Percentiles rank a stretch among this genome's conserved stretches.
These are phyloP conservation scores for Leccinum boreale DNA, from an alignment of 768 basidiomycete genomes.

Conservation along the genomic window DNA sequence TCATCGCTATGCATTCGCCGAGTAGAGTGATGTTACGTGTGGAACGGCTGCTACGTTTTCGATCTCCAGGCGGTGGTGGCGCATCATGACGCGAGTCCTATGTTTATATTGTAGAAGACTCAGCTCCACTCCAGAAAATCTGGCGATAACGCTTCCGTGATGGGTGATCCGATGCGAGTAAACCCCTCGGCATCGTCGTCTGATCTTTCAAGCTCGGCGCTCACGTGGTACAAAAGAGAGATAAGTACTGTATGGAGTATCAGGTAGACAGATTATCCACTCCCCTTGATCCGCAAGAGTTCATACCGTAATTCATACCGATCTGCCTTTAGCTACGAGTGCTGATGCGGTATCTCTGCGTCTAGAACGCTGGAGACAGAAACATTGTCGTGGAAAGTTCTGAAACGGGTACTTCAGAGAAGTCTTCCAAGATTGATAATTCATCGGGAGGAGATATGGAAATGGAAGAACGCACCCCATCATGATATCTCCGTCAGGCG, in stretches of 20 bases:
- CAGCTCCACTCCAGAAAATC: slow-evolving; percentile 42
- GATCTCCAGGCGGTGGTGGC: slow-evolving; percentile 44
- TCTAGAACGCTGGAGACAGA: slow-evolving; percentile 70
- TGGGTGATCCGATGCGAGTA: slow-evolving; percentile 33
- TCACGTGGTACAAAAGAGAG: slow-evolving; percentile 51
- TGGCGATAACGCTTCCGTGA: slow-evolving; percentile 38
- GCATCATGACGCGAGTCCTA: slow-evolving; percentile 34
- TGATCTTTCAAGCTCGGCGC: slow-evolving; percentile 74
- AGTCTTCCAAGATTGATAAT: slow-evolving; percentile 78
- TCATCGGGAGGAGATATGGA: slow-evolving; percentile 39
- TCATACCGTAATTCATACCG: slow-evolving; percentile 61
- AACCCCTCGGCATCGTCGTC: slow-evolving; percentile 61
- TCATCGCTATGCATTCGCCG: neutral
- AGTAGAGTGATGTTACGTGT: neutral
- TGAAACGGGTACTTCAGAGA: slow-evolving; percentile 71
- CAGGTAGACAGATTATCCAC: neutral
- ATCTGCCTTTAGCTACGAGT: slow-evolving; percentile 82
- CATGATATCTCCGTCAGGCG: slow-evolving; percentile 74
- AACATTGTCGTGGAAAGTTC: slow-evolving; percentile 81
- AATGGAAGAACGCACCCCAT: slow-evolving; percentile 46
- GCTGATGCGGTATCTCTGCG: slow-evolving; percentile 83
- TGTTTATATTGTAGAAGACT: slow-evolving; percentile 26
- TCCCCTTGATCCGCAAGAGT: neutral
- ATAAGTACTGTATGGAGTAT: neutral
- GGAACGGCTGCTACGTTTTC: slow-evolving; percentile 58